These are phyloP conservation scores for Orbilia oligospora DNA, from an alignment of 2,329 filamentous ascomycete genomes.

Conservation along the genomic window DNA sequence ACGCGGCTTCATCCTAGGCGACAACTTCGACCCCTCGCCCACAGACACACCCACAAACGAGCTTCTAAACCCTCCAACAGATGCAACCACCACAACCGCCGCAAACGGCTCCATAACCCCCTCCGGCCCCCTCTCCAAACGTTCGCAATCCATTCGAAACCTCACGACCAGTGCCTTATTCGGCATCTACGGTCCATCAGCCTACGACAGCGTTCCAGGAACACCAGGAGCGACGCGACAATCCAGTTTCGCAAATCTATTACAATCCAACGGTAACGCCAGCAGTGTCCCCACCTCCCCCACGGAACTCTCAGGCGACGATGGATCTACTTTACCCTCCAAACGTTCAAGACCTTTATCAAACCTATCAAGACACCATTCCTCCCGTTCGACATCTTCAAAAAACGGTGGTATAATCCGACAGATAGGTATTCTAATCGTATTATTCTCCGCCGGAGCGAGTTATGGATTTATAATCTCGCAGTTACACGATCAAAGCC, in stretches of 20 bases:
- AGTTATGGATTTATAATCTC: slow-evolving; percentile 86
- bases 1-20: slow-evolving; percentile 57
- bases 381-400: slow-evolving; percentile 19
- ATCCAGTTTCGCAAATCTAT: slow-evolving; percentile 67
- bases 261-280: slow-evolving; percentile 67
- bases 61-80: slow-evolving; percentile 62
- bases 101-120: slow-evolving; percentile 67
- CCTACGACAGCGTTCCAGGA: slow-evolving; percentile 71
- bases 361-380: slow-evolving; percentile 64
- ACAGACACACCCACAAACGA: slow-evolving; percentile 55
- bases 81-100: slow-evolving; percentile 66
- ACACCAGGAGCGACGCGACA: slow-evolving; percentile 77
- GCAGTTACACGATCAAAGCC: slow-evolving; percentile 80
- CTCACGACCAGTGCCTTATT: slow-evolving; percentile 89
- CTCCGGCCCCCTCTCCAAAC: slow-evolving; percentile 71
- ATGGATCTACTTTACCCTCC: slow-evolving; percentile 20
- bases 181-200: slow-evolving; percentile 85
- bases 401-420: slow-evolving; percentile 69
- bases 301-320: slow-evolving; percentile 24
- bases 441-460: slow-evolving; percentile 84
- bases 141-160: slow-evolving; percentile 84
- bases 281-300: slow-evolving; percentile 64
- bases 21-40: slow-evolving; percentile 56
- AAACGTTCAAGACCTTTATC: slow-evolving; percentile 63
- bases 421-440: slow-evolving; percentile 72